These are phyloP conservation scores for Rosa chinensis DNA, from an alignment of 306 rosid genomes.

Conservation along the genomic window DNA sequence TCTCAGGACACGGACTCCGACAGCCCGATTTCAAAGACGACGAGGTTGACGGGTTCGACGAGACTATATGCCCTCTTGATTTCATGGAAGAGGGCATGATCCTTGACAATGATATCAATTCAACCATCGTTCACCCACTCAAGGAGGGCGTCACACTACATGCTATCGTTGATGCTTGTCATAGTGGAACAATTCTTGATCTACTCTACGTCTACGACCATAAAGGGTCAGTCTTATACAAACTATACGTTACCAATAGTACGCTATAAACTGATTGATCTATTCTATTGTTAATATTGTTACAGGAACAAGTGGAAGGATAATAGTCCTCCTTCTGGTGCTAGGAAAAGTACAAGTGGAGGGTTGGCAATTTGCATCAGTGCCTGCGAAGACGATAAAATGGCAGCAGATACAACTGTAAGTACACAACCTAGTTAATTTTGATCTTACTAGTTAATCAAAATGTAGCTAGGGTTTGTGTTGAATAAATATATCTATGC, in stretches of 20 bases:
- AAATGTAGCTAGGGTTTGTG: background rate
- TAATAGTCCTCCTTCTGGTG: conserved; percentile 58
- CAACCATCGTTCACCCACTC: conserved; percentile 73
- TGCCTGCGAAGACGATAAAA: conserved; percentile 69
- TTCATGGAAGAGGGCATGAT: conserved; percentile 63
- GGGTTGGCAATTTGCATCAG: conserved; percentile 66
- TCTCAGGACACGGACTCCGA: conserved; percentile 80
- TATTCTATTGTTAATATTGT: background rate
- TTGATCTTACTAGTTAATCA: background rate
- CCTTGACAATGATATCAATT: conserved; percentile 57
- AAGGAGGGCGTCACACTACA: conserved; percentile 60
- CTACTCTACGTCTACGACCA: conserved; percentile 44
- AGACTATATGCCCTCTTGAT: conserved; percentile 70
- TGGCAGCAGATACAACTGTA: conserved; percentile 71
- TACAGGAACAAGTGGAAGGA: conserved; percentile 49
- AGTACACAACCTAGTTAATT: conserved; percentile 8
- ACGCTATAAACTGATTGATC: background rate
- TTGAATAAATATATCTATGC: background rate
- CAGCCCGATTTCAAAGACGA: conserved; percentile 63
- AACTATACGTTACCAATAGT: background rate
- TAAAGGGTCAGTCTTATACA: conserved; percentile 27
- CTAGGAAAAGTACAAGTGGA: conserved; percentile 52
- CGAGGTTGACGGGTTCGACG: conserved; percentile 71
- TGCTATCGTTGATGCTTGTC: conserved; percentile 84
- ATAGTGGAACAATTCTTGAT: conserved; percentile 87